Conservation (phyloP, 2,329 filamentous ascomycete species). For the Didymosphaeria variabile region DNA sequence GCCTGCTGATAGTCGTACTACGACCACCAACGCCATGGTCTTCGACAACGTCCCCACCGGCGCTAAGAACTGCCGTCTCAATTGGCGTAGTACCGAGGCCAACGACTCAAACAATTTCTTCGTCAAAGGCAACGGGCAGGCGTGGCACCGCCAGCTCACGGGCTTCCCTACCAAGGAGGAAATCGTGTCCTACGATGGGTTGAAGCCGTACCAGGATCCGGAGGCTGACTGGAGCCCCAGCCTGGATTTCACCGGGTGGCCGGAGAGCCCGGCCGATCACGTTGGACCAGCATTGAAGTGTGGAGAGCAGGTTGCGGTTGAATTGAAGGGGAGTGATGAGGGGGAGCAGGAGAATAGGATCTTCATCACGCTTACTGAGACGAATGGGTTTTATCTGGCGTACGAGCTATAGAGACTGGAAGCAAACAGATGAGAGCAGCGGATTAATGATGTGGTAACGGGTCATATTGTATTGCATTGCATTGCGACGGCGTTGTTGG, state of each 20-base stretch:
- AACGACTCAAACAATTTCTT: constrained; percentile 8
- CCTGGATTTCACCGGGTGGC: constrained; percentile 15
- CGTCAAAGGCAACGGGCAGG: constrained; percentile 9
- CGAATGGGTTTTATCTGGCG: constrained; percentile 13
- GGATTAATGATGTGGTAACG: not conserved
- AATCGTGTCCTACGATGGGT: not conserved
- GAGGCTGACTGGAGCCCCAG: not conserved
- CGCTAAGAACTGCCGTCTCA: constrained; percentile 18
- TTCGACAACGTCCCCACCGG: constrained; percentile 19
- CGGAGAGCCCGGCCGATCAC: not conserved
- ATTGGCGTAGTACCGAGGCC: constrained; percentile 7
- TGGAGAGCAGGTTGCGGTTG: constrained; percentile 11
- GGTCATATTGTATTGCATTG: not conserved
- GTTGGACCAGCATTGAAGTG: constrained; percentile 2
- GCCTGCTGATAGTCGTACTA: not conserved
- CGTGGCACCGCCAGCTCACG: constrained; percentile 10
- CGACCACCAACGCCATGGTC: constrained; percentile 15
- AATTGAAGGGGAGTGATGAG: constrained; percentile 16
- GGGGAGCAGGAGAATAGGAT: constrained; percentile 14
- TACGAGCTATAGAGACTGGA: constrained; percentile 4
- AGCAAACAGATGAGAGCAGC: no score
- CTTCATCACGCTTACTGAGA: constrained; percentile 12
- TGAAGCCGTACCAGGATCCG: constrained; percentile 7
- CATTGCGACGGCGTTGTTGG: constrained; percentile 7
- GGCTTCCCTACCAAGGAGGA: constrained; percentile 13